These are phyloP conservation scores for Phaffia australis DNA, from an alignment of 768 basidiomycete genomes.

Conservation along the genomic window DNA sequence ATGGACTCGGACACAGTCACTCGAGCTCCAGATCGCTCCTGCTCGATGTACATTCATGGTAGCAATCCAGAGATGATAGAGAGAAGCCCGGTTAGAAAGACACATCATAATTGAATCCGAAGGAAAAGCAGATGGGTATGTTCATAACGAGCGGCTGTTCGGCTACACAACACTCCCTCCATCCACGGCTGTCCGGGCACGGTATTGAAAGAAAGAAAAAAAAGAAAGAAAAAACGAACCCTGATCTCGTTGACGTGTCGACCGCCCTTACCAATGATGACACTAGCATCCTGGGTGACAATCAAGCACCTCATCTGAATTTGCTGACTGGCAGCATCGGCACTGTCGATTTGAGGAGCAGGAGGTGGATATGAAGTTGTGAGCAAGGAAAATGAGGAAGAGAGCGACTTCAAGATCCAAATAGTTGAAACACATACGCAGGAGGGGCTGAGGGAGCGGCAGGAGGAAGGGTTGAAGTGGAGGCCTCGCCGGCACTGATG, in stretches of 20 bases:
- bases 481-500: neutral
- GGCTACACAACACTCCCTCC: too few relatives aligned
- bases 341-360: neutral
- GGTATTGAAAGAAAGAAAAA: too few relatives aligned
- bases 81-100: too few relatives aligned
- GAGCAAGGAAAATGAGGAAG: neutral
- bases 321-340: constrained; percentile 29
- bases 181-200: too few relatives aligned
- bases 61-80: too few relatives aligned
- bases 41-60: neutral
- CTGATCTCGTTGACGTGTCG: constrained; percentile 96
- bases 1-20: constrained; percentile 98
- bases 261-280: constrained; percentile 94
- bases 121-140: too few relatives aligned
- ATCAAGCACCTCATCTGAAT: constrained; percentile 98
- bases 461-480: constrained; percentile 3
- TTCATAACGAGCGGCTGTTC: too few relatives aligned
- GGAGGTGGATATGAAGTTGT: neutral
- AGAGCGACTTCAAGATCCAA: neutral
- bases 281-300: constrained; percentile 97
- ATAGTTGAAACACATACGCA: neutral
- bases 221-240: constrained; percentile 42
- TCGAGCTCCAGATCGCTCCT: constrained; percentile 75
- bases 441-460: neutral
- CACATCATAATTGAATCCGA: too few relatives aligned